Evolutionary conservation across 805 yeast genomes (phyloP), one percentile per base, ranked within the genome.

Genomic region (Candida krabiensis): DNA sequence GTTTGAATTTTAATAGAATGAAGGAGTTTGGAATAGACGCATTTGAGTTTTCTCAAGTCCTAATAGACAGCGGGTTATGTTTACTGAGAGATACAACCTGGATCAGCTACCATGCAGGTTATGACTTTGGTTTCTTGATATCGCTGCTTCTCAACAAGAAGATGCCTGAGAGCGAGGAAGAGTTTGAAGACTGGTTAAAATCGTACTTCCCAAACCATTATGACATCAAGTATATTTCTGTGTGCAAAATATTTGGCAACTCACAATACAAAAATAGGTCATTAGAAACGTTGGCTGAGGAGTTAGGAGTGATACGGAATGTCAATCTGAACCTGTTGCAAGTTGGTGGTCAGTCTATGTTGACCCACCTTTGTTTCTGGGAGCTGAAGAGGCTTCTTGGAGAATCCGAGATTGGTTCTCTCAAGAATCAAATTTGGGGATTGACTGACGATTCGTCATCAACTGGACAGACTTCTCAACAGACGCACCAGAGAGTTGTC

Each of bases 31-130:
- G 99, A 15, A 86, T 93, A 33, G 84, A 84, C 19, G 80, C 79
- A 38, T 74, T 78, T 50, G 82, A 79, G 41, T 90, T 93, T 67
- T 87, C 96, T 11, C 95, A 88, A 61, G 67, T 85, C 38, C 69
- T 93, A 55, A 84, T 83, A 43, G 87, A 86, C 41, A 84, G 95
- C 33, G 99, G 99, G 0, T 68, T 93, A 47, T 75, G 90, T 25
- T 67, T 93, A 52, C 81, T 86, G 50, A 71, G 73, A 19, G 65
- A 75, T 24, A 77, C 87, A 31, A 79, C 82, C 36, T 93, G 99
- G 99, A 72, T 88, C 36, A 83, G 96, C 44, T 93, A 84, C 65
- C 97, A 93, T 60, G 82, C 78, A 6, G 99, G 98, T 9, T 93
- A 93, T 63, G 99, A 93, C 61, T 76, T 90, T 58, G 99, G 98